Percentiles rank a stretch among this genome's conserved stretches.
Conservation (phyloP, 305 asterid species). For the Fraxinus nigra region DNA sequence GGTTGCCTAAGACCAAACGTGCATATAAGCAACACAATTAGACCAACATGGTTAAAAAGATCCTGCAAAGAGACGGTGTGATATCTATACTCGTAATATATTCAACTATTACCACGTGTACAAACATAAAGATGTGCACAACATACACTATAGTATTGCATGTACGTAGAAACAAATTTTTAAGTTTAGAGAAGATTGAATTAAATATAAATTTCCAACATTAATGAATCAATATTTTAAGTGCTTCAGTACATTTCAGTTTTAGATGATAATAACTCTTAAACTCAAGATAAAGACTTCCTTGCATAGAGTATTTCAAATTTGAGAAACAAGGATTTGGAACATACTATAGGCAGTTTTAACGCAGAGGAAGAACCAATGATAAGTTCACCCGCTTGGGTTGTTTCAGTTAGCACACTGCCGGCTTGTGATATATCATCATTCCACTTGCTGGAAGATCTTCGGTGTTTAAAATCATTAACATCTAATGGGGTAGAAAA, state of each 20-base stretch:
- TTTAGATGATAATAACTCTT: not conserved
- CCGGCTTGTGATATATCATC: conserved; percentile 86
- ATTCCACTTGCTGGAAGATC: conserved; percentile 85
- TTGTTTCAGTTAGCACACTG: conserved; percentile 75
- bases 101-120: not conserved
- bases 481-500: conserved; percentile 43
- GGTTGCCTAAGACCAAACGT: not conserved
- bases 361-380: conserved; percentile 69
- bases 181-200: not conserved
- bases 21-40: not conserved
- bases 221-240: not conserved
- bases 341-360: conserved; percentile 73
- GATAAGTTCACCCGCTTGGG: conserved; percentile 79
- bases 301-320: conserved; percentile 7
- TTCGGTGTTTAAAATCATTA: conserved; percentile 55
- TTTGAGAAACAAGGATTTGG: conserved; percentile 29
- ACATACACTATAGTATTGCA: not conserved
- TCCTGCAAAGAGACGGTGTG: not conserved
- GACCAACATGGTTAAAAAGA: not conserved
- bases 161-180: not conserved
- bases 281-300: conserved; percentile 14
- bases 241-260: conserved; percentile 13
- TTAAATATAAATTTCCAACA: not conserved
- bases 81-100: not conserved
- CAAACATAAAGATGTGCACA: not conserved